Percentiles rank a stretch among this genome's conserved stretches.
Conservation (phyloP, 305 asterid genomes). For the Solanum chacoense region DNA sequence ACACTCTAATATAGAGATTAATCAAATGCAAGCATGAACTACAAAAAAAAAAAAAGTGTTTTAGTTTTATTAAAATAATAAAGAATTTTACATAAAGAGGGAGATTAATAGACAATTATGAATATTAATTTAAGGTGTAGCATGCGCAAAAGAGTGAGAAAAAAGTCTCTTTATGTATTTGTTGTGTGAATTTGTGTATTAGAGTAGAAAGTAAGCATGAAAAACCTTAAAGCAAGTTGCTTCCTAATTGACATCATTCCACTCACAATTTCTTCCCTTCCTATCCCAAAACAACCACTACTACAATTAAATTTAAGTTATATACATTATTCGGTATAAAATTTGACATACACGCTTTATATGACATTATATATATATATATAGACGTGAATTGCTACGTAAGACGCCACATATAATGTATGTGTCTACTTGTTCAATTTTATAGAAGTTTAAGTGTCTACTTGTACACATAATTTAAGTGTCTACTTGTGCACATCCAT, state of each 20-base stretch:
- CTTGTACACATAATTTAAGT: not conserved
- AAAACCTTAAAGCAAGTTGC: conserved; percentile 62
- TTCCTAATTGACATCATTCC: conserved; percentile 46
- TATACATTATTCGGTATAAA: too few relatives aligned
- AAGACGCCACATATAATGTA: too few relatives aligned
- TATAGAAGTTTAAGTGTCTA: not conserved
- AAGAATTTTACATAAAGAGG: not conserved
- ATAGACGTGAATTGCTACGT: not conserved
- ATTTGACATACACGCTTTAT: not conserved
- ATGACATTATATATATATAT: not conserved
- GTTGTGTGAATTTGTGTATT: conserved; percentile 12
- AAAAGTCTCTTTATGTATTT: conserved; percentile 5
- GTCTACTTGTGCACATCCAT: not conserved
- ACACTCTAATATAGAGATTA: conserved; percentile 6
- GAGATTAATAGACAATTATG: conserved; percentile 14
- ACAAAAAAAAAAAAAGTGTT: not conserved
- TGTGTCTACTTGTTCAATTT: not conserved
- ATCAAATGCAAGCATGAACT: conserved; percentile 22
- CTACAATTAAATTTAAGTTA: too few relatives aligned
- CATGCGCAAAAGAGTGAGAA: conserved; percentile 40
- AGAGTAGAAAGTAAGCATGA: conserved; percentile 73
- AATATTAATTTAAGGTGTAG: conserved; percentile 49
- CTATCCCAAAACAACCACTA: conserved; percentile 25
- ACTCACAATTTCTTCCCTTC: conserved; percentile 36
- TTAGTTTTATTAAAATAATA: not conserved